A percentile compares a stretch with the other conserved stretches of the same genome.
phyloP scores from a whole-genome alignment of 2,329 filamentous ascomycete genomes.

The Furcasterigmium sp. region DNA sequence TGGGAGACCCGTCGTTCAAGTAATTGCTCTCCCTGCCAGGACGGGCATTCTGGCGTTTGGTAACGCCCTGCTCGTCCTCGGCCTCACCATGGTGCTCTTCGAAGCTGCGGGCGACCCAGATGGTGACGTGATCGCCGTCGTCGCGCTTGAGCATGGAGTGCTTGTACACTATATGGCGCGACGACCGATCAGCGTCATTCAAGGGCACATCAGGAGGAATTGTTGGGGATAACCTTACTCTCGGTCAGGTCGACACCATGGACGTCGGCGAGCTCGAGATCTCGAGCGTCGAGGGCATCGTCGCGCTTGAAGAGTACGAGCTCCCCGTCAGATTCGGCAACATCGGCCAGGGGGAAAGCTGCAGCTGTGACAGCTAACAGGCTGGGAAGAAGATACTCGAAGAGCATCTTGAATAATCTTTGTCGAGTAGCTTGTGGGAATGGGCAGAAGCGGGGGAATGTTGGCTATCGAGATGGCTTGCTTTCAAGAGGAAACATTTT shows the following conservation, averaged over 20 bases:
- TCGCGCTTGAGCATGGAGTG: conserved; percentile 1
- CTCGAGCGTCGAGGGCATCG: background rate
- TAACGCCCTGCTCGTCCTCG: background rate
- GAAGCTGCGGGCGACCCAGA: conserved; percentile 1
- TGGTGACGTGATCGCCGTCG: conserved; percentile 1
- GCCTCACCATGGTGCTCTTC: background rate
- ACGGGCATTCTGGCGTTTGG: background rate
- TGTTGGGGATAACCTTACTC: too few relatives aligned
- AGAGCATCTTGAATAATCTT: too few relatives aligned
- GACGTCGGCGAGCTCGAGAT: background rate
- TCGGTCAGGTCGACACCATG: conserved; percentile 1
- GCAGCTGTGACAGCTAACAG: too few relatives aligned
- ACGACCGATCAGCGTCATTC: too few relatives aligned
- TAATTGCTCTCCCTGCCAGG: background rate
- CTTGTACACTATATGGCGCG: conserved; percentile 1
- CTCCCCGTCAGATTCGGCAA: too few relatives aligned
- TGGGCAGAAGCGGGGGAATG: too few relatives aligned
- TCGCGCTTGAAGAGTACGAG: conserved; percentile 1
- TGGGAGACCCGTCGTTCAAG: background rate
- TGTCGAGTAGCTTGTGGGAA: too few relatives aligned
- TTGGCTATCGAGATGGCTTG: too few relatives aligned
- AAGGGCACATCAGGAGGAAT: too few relatives aligned
- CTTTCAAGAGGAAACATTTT: too few relatives aligned
- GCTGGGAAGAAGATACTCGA: too few relatives aligned
- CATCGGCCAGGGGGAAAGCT: too few relatives aligned